Percentiles rank a stretch among this genome's conserved stretches.
Evolutionary conservation across 805 yeast genomes (phyloP).

Genomic region (Candida multigemmis): DNA sequence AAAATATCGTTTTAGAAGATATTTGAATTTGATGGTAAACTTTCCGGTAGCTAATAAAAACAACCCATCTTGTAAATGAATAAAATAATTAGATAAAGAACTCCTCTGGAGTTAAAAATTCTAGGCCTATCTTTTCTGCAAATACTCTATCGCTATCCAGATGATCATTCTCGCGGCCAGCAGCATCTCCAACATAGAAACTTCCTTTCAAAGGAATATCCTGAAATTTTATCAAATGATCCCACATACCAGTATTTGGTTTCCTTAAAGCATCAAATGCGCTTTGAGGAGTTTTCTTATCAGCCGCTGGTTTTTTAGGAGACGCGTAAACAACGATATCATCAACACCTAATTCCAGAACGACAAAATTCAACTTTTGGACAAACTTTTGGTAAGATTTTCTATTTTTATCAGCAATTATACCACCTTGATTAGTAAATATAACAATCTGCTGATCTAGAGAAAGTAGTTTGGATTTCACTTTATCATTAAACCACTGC

Average conservation of each 20-base stretch:
- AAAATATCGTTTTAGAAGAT: conserved; percentile 6
- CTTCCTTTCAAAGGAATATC: conserved; percentile 35
- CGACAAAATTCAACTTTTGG: conserved; percentile 29
- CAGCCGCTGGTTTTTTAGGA: conserved; percentile 39
- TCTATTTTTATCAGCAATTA: conserved; percentile 26
- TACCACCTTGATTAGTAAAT: conserved; percentile 82
- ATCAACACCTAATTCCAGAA: conserved; percentile 16
- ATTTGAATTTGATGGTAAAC: neutral
- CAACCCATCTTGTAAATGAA: neutral
- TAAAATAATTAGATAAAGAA: conserved; percentile 22
- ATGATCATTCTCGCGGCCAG: conserved; percentile 72
- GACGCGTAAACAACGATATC: conserved; percentile 49
- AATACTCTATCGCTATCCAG: conserved; percentile 71
- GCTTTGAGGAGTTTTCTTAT: too few relatives aligned
- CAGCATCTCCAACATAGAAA: conserved; percentile 92
- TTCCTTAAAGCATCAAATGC: conserved; percentile 46
- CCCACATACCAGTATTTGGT: conserved; percentile 77
- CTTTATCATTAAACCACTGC: conserved; percentile 42
- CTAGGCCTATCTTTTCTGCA: conserved; percentile 48
- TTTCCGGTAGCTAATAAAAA: neutral
- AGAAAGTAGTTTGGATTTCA: too few relatives aligned
- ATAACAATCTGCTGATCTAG: conserved; percentile 41
- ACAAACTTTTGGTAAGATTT: conserved; percentile 33
- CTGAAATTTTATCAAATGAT: conserved; percentile 33
- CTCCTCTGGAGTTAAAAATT: conserved; percentile 68